phyloP scores from a whole-genome alignment of 352 stramenopile genomes.

The Phytophthora pistaciae region DNA sequence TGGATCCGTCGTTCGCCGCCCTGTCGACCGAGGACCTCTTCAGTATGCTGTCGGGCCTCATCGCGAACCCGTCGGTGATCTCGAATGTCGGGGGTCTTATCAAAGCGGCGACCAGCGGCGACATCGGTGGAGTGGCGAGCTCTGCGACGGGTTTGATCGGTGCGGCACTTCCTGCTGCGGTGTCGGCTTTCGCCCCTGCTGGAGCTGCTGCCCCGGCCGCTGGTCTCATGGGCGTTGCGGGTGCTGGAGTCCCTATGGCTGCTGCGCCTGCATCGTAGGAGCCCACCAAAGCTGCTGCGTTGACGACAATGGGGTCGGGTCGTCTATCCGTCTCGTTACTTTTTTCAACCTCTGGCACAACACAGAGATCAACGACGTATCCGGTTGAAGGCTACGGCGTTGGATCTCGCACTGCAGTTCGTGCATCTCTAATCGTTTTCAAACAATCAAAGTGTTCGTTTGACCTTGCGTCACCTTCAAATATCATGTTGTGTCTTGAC shows the following conservation, averaged over 20 bases:
- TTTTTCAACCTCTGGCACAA: neutral
- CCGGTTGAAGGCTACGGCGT: neutral
- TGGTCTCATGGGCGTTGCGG: too few species aligned
- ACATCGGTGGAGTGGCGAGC: constrained; percentile 2
- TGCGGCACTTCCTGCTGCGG: constrained; percentile 1
- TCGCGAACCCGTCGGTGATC: constrained; percentile 6
- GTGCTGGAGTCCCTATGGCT: neutral
- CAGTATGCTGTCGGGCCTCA: constrained; percentile 5
- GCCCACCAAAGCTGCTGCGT: neutral
- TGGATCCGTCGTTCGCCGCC: neutral
- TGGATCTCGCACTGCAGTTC: neutral
- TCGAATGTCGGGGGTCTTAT: constrained; percentile 2
- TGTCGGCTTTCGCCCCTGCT: neutral
- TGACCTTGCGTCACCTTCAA: constrained; percentile 2
- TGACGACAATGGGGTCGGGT: neutral
- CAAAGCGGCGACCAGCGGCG: neutral
- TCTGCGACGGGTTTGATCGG: constrained; percentile 2
- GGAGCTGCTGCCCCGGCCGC: too few species aligned
- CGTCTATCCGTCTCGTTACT: neutral
- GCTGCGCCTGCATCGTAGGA: neutral
- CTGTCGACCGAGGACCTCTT: constrained; percentile 20
- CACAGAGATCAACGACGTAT: neutral
- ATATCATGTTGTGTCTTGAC: constrained; percentile 27
- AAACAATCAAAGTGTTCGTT: constrained; percentile 2
- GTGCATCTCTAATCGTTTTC: neutral